Base-by-base conservation (phyloP, 2,329 filamentous ascomycete species). In the Epichloe sylvatica region DNA sequence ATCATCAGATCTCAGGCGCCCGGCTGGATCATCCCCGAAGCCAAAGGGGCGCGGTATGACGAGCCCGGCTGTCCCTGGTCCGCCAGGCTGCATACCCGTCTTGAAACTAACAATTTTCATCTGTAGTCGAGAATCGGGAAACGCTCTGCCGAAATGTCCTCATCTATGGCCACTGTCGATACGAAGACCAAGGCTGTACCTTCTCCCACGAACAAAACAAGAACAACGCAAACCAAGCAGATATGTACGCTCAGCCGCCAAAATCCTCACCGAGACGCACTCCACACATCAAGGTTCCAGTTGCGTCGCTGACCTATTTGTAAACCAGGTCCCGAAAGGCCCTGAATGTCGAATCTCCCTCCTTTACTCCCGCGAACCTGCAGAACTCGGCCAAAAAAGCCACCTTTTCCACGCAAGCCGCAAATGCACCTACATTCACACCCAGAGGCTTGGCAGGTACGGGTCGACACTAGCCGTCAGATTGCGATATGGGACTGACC, bases 271-370 rank as follows among this genome's bases (percentile, higher is more conserved):
- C 34, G 21, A 21, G 33, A 30, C 34, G 21, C n/a, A 7, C 47
- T 25, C 45, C 43, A 17, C 4, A 4, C 6, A 36, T 36, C 33
- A 36, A 45, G 11, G 33, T 15, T 9, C 9, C 8, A 23, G 21
- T 47, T 49, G 41, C 49, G 23, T 35, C 30, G 34, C 34, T 49
- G 19, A 52, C 39, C 34, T 42, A n/a, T 15, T 33, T 34, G 39
- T n/a, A 23, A 34, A 41, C 52, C 52, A 75, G 73, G 52, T 62
- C 71, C 23, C 88, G 87, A 67, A 92, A 89, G 66, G 74, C 84
- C 30, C 75, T 98, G 57, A 98, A 94, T 66, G 92, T 95, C 61
- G 92, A 97, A 61, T 97, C 92, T 8, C 91, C 92, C 12, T 87
- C 91, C 45, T 98, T 98, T 65, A 96, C 88, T 0, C 91, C 91